Base-by-base conservation (phyloP, 495 filamentous ascomycete species). In the Trichoderma reesei region DNA sequence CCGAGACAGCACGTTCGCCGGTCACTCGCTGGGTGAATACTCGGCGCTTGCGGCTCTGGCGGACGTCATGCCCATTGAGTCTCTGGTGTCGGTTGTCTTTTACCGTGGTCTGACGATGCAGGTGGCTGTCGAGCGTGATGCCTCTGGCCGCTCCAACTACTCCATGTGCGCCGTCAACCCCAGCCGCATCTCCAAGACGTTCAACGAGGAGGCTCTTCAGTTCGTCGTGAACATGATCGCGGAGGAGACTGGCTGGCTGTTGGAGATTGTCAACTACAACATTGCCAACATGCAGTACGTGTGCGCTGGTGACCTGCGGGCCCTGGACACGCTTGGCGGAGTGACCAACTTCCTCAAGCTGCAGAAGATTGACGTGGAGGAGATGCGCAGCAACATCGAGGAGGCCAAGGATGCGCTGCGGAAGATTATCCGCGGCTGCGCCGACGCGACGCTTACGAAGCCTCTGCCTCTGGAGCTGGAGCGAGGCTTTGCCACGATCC, bases 81-180 rank as follows among this genome's bases (percentile, higher is more conserved):
- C 88, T 71, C 83, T 99, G 72, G 94, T 99, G 0, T 96, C 94
- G 1, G 94, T 99, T 33, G 94, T 98, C 64, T 99, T 99, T 82
- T 99, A 99, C 80, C 90, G 94, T 71, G 94, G 94, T 71, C 80
- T 99, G 67, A 99, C 94, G 18, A 99, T 99, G 94, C 94, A 99
- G 75, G 95, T 99, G 60, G 94, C 94, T 44, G 94, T 99, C 68
- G 95, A 98, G 75, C 92, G 94, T 72, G 94, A 99, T 74, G 91
- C 85, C 63, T 78, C 85, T 65, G 94, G 94, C 62, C 89, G 94
- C 51, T 96, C 91, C 61, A 98, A 96, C 79, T 99, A 99, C 80
- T 89, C 88, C 60, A 99, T 99, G 94, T 95, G 92, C 72, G 94
- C 94, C 63, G 93, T 98, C 77, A 99, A 99, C 76, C 94, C 94